Base-by-base conservation (phyloP, 257 asterid genomes). In the Plantago major region DNA sequence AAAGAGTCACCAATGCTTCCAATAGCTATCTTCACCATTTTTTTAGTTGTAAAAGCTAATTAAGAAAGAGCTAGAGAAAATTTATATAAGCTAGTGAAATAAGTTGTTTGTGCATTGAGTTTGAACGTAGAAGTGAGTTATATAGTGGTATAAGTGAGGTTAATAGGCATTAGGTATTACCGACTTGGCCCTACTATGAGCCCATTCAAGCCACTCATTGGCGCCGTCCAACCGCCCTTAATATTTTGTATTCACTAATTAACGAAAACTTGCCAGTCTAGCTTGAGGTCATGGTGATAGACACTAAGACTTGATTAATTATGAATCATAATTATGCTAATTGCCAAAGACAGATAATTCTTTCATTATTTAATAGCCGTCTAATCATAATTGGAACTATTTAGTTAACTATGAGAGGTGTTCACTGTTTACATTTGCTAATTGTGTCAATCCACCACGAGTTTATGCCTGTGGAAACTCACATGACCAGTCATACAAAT, bases 1-100 rank as follows among this genome's bases (percentile, higher is more conserved):
- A 81, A 76, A 7, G 92, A 81, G 76, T 86, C 95, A 40, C 95
- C 89, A 66, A 79, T 26, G 74, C 87, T 81, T 16, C 95, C 95
- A 60, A 81, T 67, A 37, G 74, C 58, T 46, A 86, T 74, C 80
- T 81, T 86, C 87, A 86, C 95, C 95, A 83, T 86, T 63, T 48
- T 64, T 51, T 1, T 11, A 46, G 11, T 42, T 45, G 19, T 4
- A 60, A 11, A 40, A 51, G 22, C 4, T 8, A 13, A 53, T 14
- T 44, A 44, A 45, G 12, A 5, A 46, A 38, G 38, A 30, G 28
- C 4, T 14, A 46, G 42, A 14, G 11, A 22, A 4, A 1, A 40
- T 14, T n/a, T n/a, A n/a, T n/a, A n/a, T 7, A 4, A 14, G 28
- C 13, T 8, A 40, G 11, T 14, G 13, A n/a, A 19, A 45, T 42